Conservation (phyloP, 768 basidiomycete genomes). For the Mycena vitilis region DNA sequence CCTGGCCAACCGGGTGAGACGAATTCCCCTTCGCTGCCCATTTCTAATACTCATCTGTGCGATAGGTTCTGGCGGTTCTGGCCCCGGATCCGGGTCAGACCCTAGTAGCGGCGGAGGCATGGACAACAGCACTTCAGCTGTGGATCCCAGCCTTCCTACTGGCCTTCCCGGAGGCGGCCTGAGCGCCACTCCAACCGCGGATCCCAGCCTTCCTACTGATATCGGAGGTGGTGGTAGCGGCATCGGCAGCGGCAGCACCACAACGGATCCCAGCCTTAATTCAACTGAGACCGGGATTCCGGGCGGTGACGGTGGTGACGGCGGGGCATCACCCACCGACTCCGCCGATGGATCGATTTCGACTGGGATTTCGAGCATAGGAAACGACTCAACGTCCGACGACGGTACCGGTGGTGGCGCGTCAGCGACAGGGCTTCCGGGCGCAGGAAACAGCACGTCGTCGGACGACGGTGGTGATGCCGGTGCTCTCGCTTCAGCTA, state of each 20-base stretch:
- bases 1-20: conserved; percentile 24
- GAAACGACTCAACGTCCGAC: background rate
- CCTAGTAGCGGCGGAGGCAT: no score
- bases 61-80: background rate
- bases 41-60: background rate
- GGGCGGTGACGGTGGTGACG: background rate
- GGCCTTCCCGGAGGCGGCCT: no score
- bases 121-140: no score
- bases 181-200: no score
- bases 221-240: no score
- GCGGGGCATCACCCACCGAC: background rate
- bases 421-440: no score
- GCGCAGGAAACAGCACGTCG: background rate
- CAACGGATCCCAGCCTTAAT: background rate
- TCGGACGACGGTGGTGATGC: background rate
- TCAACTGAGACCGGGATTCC: background rate
- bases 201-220: no score
- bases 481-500: no score
- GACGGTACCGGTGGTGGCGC: background rate
- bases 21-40: background rate
- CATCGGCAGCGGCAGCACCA: background rate
- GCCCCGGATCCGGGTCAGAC: no score
- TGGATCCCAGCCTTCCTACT: no score
- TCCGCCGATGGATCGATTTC: background rate
- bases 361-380: background rate